A percentile compares a stretch with the other conserved stretches of the same genome.
Evolutionary conservation across 805 yeast genomes (phyloP).

Genomic region (Saccharomycopsis schoenii): DNA sequence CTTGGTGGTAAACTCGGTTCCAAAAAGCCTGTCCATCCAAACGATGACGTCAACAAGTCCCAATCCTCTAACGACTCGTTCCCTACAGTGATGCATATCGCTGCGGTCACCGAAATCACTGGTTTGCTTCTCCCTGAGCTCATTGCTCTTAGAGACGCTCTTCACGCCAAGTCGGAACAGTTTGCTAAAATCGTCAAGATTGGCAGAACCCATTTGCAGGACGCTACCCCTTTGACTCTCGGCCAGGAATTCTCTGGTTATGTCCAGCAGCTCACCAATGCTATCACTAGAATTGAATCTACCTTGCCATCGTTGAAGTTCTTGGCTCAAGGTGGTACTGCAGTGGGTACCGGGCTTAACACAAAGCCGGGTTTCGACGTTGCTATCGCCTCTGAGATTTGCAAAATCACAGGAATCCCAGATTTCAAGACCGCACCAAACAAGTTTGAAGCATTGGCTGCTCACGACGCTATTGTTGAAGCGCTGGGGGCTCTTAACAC

Average conservation of each 20-base stretch:
- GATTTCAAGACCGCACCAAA: slow-evolving; percentile 92
- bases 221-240: slow-evolving; percentile 93
- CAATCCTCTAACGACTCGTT: slow-evolving; percentile 98
- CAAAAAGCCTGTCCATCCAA: slow-evolving; percentile 92
- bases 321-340: slow-evolving; percentile 99
- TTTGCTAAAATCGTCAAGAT: slow-evolving; percentile 86
- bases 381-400: slow-evolving; percentile 76
- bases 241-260: slow-evolving; percentile 98
- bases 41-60: slow-evolving; percentile 96
- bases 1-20: slow-evolving; percentile 89
- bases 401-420: slow-evolving; percentile 61
- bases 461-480: slow-evolving; percentile 97
- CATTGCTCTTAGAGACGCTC: slow-evolving; percentile 61
- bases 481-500: slow-evolving; percentile 96
- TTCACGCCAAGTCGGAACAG: slow-evolving; percentile 69
- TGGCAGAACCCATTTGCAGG: slow-evolving; percentile 98
- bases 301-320: slow-evolving; percentile 64
- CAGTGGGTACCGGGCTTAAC: slow-evolving; percentile 97
- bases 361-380: slow-evolving; percentile 83
- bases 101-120: slow-evolving; percentile 85
- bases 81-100: slow-evolving; percentile 99
- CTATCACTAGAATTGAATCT: slow-evolving; percentile 75
- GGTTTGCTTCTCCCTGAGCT: slow-evolving; percentile 73
- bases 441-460: slow-evolving; percentile 97
- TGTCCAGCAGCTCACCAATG: slow-evolving; percentile 84